Base-by-base conservation (phyloP, 805 yeast genomes). In the Saccharomycopsis capsularis region DNA sequence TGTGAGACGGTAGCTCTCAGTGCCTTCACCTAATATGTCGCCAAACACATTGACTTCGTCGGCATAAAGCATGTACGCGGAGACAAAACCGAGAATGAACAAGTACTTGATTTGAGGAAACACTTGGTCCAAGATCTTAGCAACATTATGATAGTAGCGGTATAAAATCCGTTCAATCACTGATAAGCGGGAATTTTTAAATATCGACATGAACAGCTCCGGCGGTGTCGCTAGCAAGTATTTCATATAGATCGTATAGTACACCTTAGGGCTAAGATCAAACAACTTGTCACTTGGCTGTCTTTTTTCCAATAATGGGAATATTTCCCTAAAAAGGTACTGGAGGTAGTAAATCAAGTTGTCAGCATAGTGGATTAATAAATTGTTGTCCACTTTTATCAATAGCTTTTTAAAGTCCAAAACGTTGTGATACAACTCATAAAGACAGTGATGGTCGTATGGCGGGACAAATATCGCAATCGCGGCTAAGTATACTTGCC, bases 21-120 rank as follows among this genome's bases (percentile, higher is more conserved):
- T 19, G 6, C 15, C 38, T 4, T 11, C 24, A 13, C 9, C 4
- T 23, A 40, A 34, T 13, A 18, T 16, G n/a, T 32, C 36, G 21
- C 47, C 22, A 22, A 47, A 44, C 5, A 50, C 42, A 24, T 46
- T 19, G 7, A 47, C 42, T 13, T 47, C 48, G 30, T 50, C 54
- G 3, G 48, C 27, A 36, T 46, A 50, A 7, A 15, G 21, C 15
- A 32, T 24, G 24, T 37, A 39, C 3, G 54, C 24, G 3, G 47
- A 13, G 4, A 48, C 39, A 43, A 50, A 47, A 4, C 54, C 54
- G n/a, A 43, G 18, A 21, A 50, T 18, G 29, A 41, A 50, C 11
- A 50, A 32, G 36, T 47, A 50, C 23, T 37, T 37, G 6, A 39
- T 41, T 27, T 47, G 40, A 4, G 54, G 54, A 32, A 50, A 50